Evolutionary conservation across 1,284 basidiomycete species (phyloP), one percentile per base, ranked within the genome.

Genomic region (Tylopilus sp.): DNA sequence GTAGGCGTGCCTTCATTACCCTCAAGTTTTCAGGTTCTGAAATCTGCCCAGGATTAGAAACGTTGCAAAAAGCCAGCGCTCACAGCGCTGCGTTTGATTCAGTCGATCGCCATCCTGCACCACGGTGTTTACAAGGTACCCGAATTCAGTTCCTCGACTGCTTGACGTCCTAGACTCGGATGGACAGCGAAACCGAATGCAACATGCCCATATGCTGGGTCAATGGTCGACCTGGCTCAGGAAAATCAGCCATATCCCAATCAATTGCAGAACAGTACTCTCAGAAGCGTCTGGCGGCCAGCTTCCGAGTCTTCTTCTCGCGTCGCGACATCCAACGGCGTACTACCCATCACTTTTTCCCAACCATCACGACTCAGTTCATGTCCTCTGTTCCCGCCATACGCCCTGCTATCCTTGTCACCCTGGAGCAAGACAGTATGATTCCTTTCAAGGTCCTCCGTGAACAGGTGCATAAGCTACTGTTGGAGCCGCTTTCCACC

Each of bases 281-380:
- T 38, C 53, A 67, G 53, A 61, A 64, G 15, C 64, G 68, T 38
- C 57, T 69, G 9, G 67, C 68, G 9, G 68, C 59, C 6, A 71
- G 69, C 47, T 70, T n/a, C n/a, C n/a, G n/a, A n/a, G n/a, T 70
- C 64, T 71, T 71, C 53, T 71, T 71, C 55, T 71, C 67, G 6
- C 69, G 69, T 9, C 41, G 67, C 8, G 67, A 71, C 24, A 36
- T 69, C 36, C 62, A 63, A 26, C 67, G 72, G 1, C 63, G 59
- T 4, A 68, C 61, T 1, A 65, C 63, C 1, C 62, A 38, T 4
- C 68, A 66, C 52, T 49, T 72, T 18, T 32, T 72, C n/a, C 63
- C 70, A 9, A 72, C 70, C 3, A 12, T 72, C 4, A 32, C 65
- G 0, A 63, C 38, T 1, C 70, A 74, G 26, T 33, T 72, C 4